These are phyloP conservation scores for Pseudonectria buxi DNA, from an alignment of 2,329 filamentous ascomycete species.

Conservation along the genomic window DNA sequence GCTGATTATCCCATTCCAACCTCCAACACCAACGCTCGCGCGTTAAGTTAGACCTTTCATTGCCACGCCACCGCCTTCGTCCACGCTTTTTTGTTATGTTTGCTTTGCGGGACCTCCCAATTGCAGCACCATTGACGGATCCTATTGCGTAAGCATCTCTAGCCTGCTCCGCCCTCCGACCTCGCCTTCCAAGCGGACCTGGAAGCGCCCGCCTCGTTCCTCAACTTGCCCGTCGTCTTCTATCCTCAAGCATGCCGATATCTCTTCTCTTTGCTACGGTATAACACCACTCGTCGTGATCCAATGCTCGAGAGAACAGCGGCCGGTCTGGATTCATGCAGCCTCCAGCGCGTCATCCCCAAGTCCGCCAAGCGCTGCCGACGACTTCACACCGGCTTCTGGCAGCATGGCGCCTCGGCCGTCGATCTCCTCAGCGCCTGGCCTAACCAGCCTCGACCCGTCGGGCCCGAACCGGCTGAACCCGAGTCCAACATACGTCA, in stretches of 20 bases:
- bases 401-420: slow-evolving; percentile 47
- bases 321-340: slow-evolving; percentile 48
- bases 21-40: too few relatives aligned
- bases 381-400: slow-evolving; percentile 44
- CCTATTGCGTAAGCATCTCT: too few relatives aligned
- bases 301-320: slow-evolving; percentile 55
- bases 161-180: too few relatives aligned
- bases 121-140: too few relatives aligned
- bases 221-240: slow-evolving; percentile 1
- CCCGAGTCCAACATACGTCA: slow-evolving; percentile 17
- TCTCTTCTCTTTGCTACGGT: slow-evolving; percentile 5
- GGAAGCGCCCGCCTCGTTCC: too few relatives aligned
- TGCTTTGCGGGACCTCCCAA: too few relatives aligned
- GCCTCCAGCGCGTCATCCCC: slow-evolving; percentile 45
- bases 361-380: slow-evolving; percentile 33
- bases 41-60: too few relatives aligned
- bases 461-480: slow-evolving; percentile 14
- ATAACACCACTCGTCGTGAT: slow-evolving; percentile 11
- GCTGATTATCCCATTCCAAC: too few relatives aligned
- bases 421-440: slow-evolving; percentile 41
- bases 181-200: too few relatives aligned
- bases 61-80: too few relatives aligned
- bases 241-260: slow-evolving; percentile 19
- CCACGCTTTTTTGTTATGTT: too few relatives aligned
- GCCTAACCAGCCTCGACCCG: slow-evolving; percentile 27